Evolutionary conservation across 768 basidiomycete genomes (phyloP).

Genomic region (Boletus barrowsii): DNA sequence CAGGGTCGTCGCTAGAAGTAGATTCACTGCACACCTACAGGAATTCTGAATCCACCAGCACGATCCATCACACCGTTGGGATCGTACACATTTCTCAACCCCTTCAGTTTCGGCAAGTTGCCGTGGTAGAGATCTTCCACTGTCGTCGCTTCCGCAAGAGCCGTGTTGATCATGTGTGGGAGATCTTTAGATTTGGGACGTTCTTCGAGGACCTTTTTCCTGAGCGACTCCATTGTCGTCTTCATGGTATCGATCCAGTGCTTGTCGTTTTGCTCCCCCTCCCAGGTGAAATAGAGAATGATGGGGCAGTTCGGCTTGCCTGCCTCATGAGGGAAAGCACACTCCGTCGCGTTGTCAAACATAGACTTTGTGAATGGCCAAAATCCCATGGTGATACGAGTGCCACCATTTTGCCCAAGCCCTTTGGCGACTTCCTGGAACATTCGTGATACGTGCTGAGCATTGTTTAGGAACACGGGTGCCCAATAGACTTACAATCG

Average conservation of each 20-base stretch:
- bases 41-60: neutral
- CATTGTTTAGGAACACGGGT: no score
- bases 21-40: no score
- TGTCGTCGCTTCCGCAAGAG: constrained; percentile 1
- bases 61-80: neutral
- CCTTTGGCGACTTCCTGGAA: constrained; percentile 4
- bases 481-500: neutral
- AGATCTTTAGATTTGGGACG: neutral
- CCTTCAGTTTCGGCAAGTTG: neutral
- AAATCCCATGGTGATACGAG: constrained; percentile 1
- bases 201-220: neutral
- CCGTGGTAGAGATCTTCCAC: constrained; percentile 12
- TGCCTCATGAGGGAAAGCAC: constrained; percentile 13
- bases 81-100: neutral
- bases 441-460: neutral
- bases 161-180: constrained; percentile 12
- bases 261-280: constrained; percentile 2
- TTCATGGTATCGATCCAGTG: constrained; percentile 11
- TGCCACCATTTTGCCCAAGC: constrained; percentile 4
- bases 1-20: no score
- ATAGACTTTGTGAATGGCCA: constrained; percentile 18
- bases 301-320: constrained; percentile 13
- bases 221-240: neutral
- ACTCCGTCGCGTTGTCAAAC: constrained; percentile 12
- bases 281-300: constrained; percentile 13